Conservation (phyloP, 768 basidiomycete genomes). For the Ramaria sp. region DNA sequence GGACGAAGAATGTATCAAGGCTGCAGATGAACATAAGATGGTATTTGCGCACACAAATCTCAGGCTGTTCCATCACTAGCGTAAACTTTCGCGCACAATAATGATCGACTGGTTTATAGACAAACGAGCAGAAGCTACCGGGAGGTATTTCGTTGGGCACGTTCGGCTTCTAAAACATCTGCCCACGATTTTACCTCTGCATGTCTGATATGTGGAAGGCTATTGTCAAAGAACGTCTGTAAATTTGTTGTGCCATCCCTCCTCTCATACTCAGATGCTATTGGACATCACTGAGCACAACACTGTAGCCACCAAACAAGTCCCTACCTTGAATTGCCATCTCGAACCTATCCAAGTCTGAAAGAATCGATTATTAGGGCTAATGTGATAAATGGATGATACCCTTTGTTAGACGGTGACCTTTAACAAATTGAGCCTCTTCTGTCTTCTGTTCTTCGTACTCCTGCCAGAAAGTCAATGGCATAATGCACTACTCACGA, state of each 20-base stretch:
- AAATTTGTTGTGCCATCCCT: conserved; percentile 36
- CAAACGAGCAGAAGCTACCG: not conserved
- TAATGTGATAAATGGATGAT: too few relatives aligned
- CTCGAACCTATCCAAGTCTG: conserved; percentile 81
- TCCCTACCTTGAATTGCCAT: conserved; percentile 71
- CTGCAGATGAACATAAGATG: conserved; percentile 86
- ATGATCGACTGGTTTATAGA: not conserved
- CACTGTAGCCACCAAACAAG: not conserved
- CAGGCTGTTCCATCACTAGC: conserved; percentile 82
- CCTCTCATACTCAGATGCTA: conserved; percentile 68
- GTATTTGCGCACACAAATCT: conserved; percentile 86
- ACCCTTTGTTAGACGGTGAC: conserved; percentile 21
- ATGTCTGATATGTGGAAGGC: conserved; percentile 61
- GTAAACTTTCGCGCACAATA: not conserved
- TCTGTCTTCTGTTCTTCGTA: conserved; percentile 66
- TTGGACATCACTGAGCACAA: not conserved
- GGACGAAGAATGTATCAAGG: conserved; percentile 94
- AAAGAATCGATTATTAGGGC: not conserved
- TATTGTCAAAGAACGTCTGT: conserved; percentile 74
- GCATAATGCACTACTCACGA: not conserved
- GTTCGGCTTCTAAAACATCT: conserved; percentile 39
- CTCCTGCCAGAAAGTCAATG: conserved; percentile 37
- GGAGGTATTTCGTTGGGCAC: conserved; percentile 19
- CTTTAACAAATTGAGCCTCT: conserved; percentile 85
- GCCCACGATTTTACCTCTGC: conserved; percentile 71